Conservation (phyloP, 805 yeast species). For the fission yeast (Schizosaccharomyces pombe) region ASM294v3 CU329670.1:156501-157000, state of each 20-base stretch:
- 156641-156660: not conserved
- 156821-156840: not conserved
- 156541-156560: not conserved
- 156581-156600: constrained; percentile 1
- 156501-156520: too few species aligned
- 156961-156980: not conserved
- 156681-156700: not conserved
- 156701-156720: not conserved
- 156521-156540: not conserved
- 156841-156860: not conserved
- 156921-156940: constrained; percentile 3
- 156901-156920: constrained; percentile 1
- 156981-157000: constrained; percentile 1
- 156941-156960: not conserved
- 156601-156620: not conserved
- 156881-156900: constrained; percentile 1
- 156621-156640: not conserved
- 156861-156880: constrained; percentile 1
- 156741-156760: not conserved
- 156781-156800: not conserved
- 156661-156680: not conserved
- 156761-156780: not conserved
- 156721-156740: not conserved
- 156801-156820: not conserved
- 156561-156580: not conserved